Conservation (phyloP, 2,329 filamentous ascomycete species). For the Trichocomaceae sp. region DNA sequence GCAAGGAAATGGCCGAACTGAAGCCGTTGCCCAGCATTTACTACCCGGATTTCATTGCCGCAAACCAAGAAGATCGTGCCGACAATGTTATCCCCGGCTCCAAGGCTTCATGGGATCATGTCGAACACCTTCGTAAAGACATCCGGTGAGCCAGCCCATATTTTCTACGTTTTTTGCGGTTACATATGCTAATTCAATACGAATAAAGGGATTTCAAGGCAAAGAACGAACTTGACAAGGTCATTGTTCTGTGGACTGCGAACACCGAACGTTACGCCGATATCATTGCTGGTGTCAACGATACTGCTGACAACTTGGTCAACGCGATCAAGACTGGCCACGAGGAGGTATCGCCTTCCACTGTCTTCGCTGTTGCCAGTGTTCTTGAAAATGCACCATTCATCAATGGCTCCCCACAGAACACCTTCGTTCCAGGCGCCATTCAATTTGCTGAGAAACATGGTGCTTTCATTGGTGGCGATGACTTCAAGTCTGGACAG, state of each 20-base stretch:
- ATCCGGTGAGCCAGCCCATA: constrained; percentile 57
- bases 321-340: constrained; percentile 81
- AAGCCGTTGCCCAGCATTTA: constrained; percentile 90
- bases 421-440: constrained; percentile 94
- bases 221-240: constrained; percentile 77
- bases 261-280: constrained; percentile 98
- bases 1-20: constrained; percentile 88
- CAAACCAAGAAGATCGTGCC: constrained; percentile 94
- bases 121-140: constrained; percentile 87
- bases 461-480: constrained; percentile 85
- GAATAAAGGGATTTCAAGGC: constrained; percentile 74
- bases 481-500: constrained; percentile 99
- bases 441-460: constrained; percentile 83
- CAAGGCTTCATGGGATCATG: constrained; percentile 79
- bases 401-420: constrained; percentile 98
- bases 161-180: constrained; percentile 1
- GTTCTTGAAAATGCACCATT: constrained; percentile 87
- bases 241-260: constrained; percentile 96
- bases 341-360: constrained; percentile 87
- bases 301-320: constrained; percentile 90
- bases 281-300: constrained; percentile 80
- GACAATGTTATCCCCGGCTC: constrained; percentile 80
- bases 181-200: not conserved
- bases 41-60: constrained; percentile 98
- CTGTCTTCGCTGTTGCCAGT: constrained; percentile 88